phyloP scores from a whole-genome alignment of 169 alveolate genomes.

The Babesia bovis region DNA sequence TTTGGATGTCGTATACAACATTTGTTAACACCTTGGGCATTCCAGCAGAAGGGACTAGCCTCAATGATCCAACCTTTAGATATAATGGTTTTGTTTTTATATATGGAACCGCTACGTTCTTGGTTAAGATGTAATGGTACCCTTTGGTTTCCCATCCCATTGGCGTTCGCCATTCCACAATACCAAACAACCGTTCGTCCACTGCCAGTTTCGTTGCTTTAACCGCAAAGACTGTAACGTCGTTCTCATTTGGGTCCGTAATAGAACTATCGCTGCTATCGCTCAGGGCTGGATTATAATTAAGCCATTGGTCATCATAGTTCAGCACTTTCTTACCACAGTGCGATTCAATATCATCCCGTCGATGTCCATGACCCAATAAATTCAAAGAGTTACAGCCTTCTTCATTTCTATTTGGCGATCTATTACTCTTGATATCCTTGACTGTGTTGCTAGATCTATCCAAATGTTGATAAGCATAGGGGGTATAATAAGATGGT shows the following conservation, averaged over 20 bases:
- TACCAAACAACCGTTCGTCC: background rate
- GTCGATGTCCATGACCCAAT: too few relatives aligned
- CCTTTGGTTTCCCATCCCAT: background rate
- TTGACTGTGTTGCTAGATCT: too few relatives aligned
- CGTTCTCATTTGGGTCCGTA: background rate
- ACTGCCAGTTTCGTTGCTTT: background rate
- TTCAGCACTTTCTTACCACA: too few relatives aligned
- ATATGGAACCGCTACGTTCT: background rate
- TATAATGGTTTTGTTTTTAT: background rate
- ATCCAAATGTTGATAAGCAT: too few relatives aligned
- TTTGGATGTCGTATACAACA: background rate
- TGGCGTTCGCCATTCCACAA: constrained; percentile 22
- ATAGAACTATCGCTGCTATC: background rate
- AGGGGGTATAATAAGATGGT: background rate
- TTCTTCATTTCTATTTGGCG: too few relatives aligned
- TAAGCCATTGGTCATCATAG: too few relatives aligned
- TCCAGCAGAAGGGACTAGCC: background rate
- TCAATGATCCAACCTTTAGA: constrained; percentile 1
- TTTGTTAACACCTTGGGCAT: background rate
- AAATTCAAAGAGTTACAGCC: too few relatives aligned
- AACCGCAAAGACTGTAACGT: background rate
- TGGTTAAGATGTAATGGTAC: background rate
- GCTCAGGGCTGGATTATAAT: background rate
- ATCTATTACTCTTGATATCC: too few relatives aligned
- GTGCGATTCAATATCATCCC: too few relatives aligned